These are phyloP conservation scores for Fusarium robinianum DNA, from an alignment of 2,329 filamentous ascomycete species.

Conservation along the genomic window DNA sequence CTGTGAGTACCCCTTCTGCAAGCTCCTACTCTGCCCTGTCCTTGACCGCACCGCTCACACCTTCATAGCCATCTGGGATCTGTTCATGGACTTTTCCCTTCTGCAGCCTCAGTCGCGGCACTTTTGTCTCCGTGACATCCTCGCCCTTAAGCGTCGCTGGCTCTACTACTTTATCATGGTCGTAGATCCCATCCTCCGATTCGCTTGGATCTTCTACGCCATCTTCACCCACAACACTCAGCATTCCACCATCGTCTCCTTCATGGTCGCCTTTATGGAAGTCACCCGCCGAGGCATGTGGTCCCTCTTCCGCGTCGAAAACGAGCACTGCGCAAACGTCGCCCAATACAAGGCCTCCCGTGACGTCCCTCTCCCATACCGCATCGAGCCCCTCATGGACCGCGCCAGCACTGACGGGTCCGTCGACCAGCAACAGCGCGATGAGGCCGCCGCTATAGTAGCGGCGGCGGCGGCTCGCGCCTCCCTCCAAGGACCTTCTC, in stretches of 20 bases:
- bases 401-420: conserved; percentile 45
- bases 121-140: conserved; percentile 72
- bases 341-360: conserved; percentile 85
- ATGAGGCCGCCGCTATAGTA: background rate
- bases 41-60: conserved; percentile 3
- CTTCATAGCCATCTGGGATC: conserved; percentile 80
- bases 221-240: conserved; percentile 80
- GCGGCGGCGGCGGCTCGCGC: too few relatives aligned
- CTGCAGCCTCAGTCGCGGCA: conserved; percentile 74
- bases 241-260: conserved; percentile 81
- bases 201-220: conserved; percentile 93
- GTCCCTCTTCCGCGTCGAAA: conserved; percentile 93
- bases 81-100: conserved; percentile 96
- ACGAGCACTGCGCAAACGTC: conserved; percentile 95
- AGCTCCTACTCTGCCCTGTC: background rate
- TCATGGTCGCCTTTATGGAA: conserved; percentile 77
- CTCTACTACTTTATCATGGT: conserved; percentile 86
- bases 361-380: conserved; percentile 85
- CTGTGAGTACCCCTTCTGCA: conserved; percentile 55
- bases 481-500: conserved; percentile 15
- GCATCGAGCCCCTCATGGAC: conserved; percentile 55
- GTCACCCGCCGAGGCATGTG: conserved; percentile 86
- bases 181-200: conserved; percentile 82
- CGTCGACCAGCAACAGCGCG: conserved; percentile 9
- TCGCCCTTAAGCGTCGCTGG: conserved; percentile 79